These are phyloP conservation scores for Sporothrix pallida DNA, from an alignment of 2,329 filamentous ascomycete species.

Conservation along the genomic window DNA sequence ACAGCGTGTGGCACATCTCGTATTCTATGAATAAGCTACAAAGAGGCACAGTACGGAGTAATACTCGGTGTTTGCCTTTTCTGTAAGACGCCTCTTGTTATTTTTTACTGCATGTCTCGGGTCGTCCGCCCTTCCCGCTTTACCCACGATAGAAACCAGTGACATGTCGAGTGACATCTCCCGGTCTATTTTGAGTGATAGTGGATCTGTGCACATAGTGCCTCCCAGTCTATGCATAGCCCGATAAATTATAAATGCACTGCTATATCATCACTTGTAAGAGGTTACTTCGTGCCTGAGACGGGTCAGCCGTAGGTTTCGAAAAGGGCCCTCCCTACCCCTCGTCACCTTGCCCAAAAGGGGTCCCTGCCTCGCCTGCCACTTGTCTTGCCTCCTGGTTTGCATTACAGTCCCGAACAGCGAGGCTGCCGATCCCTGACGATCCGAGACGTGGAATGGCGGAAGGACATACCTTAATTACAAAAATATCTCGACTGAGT, in stretches of 20 bases:
- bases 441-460: conserved; percentile 31
- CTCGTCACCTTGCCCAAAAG: neutral
- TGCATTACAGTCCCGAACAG: conserved; percentile 1
- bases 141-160: too few species aligned
- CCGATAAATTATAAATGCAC: neutral
- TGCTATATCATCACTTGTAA: neutral
- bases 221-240: neutral
- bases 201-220: neutral
- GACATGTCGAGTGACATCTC: neutral
- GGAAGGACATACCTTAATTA: conserved; percentile 11
- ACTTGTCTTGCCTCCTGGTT: neutral
- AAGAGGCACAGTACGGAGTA: neutral
- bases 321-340: neutral
- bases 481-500: neutral
- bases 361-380: neutral
- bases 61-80: neutral
- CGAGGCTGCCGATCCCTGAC: conserved; percentile 21
- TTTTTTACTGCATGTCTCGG: neutral
- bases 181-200: neutral
- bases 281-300: neutral
- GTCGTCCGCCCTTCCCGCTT: neutral
- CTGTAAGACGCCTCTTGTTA: neutral
- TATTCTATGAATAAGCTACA: neutral
- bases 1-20: neutral
- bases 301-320: conserved; percentile 5